Conservation (phyloP, 345 rosid genomes). For the Moricandia arvensis region DNA sequence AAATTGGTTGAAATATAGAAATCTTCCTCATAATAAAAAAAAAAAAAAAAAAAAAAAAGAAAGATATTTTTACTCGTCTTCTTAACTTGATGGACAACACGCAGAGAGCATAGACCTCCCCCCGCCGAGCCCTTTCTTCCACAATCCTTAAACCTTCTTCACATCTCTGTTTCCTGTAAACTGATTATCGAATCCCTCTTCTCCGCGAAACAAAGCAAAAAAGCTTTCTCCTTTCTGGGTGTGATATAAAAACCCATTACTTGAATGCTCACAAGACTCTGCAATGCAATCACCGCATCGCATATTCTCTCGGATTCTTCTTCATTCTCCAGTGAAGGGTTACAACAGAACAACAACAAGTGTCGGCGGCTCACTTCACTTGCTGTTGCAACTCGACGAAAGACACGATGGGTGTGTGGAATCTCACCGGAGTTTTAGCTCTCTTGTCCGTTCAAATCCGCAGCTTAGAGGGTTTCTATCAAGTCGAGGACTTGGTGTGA, state of each 20-base stretch:
- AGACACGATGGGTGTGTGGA: constrained; percentile 13
- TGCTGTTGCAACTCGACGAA: constrained; percentile 14
- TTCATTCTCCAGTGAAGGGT: constrained; percentile 38
- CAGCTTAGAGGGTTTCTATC: constrained; percentile 35
- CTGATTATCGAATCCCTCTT: not conserved
- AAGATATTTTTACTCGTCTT: too few species aligned
- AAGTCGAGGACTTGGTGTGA: constrained; percentile 31
- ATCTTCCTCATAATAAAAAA: too few species aligned
- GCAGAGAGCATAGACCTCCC: not conserved
- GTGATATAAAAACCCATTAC: not conserved
- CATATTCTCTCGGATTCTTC: constrained; percentile 54
- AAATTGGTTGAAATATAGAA: not conserved
- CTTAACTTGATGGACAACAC: too few species aligned
- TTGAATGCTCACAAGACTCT: constrained; percentile 17
- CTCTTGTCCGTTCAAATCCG: constrained; percentile 14
- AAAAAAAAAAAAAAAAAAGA: too few species aligned
- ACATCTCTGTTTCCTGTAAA: not conserved
- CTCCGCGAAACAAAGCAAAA: not conserved
- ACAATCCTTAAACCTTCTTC: not conserved
- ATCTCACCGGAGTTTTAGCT: constrained; percentile 27
- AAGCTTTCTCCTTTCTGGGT: constrained; percentile 18
- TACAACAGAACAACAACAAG: constrained; percentile 14
- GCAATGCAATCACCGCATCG: constrained; percentile 54
- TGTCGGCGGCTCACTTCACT: constrained; percentile 33
- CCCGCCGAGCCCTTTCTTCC: constrained; percentile 21